phyloP scores from a whole-genome alignment of 1,284 basidiomycete genomes.

The Porodaedalea pini region DNA sequence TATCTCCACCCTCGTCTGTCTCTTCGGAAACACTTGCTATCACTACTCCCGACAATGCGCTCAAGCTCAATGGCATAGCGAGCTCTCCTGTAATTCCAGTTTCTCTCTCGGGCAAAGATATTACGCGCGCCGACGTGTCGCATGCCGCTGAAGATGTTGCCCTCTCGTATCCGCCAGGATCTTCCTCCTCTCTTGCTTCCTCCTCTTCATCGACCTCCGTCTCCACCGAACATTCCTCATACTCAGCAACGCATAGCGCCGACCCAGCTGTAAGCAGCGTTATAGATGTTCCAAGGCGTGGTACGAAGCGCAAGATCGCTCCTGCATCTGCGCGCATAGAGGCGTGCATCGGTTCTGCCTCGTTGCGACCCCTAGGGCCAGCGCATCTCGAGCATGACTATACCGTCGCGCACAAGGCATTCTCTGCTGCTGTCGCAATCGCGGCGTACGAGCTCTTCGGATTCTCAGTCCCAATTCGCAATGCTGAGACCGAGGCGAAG shows the following conservation, averaged over 20 bases:
- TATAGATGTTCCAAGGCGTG: too few relatives aligned
- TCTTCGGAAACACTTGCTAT: too few relatives aligned
- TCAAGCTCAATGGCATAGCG: not conserved
- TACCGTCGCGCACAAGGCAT: not conserved
- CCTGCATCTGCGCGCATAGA: too few relatives aligned
- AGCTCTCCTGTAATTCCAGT: not conserved
- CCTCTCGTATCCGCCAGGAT: not conserved
- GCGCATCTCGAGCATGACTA: conserved; percentile 14
- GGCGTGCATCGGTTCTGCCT: not conserved
- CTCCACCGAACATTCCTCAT: too few relatives aligned
- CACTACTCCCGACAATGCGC: too few relatives aligned
- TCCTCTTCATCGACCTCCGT: not conserved
- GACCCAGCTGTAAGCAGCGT: too few relatives aligned
- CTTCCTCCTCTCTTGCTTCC: not conserved
- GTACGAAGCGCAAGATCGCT: too few relatives aligned
- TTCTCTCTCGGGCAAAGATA: not conserved
- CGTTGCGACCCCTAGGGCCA: conserved; percentile 3
- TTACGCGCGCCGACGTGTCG: not conserved
- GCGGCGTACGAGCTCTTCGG: conserved; percentile 5
- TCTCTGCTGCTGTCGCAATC: conserved; percentile 1
- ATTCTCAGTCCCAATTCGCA: not conserved
- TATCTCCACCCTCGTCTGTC: too few relatives aligned
- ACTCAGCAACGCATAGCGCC: too few relatives aligned
- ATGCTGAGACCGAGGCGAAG: not conserved
- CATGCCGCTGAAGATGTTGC: not conserved